These are phyloP conservation scores for Penicillium odoratum DNA, from an alignment of 495 filamentous ascomycete species.

Conservation along the genomic window DNA sequence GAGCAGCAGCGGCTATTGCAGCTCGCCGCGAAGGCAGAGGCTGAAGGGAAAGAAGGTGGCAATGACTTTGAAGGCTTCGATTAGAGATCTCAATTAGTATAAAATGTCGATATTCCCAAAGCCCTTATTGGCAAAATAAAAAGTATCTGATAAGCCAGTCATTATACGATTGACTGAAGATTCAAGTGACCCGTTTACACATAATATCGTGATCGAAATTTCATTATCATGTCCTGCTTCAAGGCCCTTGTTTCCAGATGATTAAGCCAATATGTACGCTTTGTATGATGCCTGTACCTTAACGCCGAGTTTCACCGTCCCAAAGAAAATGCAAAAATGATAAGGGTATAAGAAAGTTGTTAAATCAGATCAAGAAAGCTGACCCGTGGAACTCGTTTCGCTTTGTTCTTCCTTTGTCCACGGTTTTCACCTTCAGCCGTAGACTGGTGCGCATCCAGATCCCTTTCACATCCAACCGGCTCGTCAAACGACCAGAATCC, in stretches of 20 bases:
- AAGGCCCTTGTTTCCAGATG: neutral
- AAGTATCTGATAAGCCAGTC: neutral
- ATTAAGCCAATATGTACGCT: neutral
- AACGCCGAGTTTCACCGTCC: neutral
- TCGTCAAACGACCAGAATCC: constrained; percentile 40
- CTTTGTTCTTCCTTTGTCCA: neutral
- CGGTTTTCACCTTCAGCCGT: neutral
- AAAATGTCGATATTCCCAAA: neutral
- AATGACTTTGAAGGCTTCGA: constrained; percentile 49
- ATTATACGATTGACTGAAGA: neutral
- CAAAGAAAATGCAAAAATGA: neutral
- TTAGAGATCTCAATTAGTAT: constrained; percentile 16
- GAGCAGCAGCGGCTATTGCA: constrained; percentile 35
- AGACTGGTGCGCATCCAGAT: neutral
- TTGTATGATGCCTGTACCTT: neutral
- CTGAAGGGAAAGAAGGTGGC: constrained; percentile 15
- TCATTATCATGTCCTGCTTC: neutral
- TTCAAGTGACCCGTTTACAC: neutral
- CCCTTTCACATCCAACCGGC: constrained; percentile 3
- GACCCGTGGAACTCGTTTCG: neutral
- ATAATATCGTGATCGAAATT: neutral
- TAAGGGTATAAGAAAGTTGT: neutral
- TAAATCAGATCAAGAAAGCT: neutral
- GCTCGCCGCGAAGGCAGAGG: constrained; percentile 12
- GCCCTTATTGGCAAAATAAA: neutral